Base-by-base conservation (phyloP, 1,139 yeast genomes). In the Kazachstania sp. region DNA sequence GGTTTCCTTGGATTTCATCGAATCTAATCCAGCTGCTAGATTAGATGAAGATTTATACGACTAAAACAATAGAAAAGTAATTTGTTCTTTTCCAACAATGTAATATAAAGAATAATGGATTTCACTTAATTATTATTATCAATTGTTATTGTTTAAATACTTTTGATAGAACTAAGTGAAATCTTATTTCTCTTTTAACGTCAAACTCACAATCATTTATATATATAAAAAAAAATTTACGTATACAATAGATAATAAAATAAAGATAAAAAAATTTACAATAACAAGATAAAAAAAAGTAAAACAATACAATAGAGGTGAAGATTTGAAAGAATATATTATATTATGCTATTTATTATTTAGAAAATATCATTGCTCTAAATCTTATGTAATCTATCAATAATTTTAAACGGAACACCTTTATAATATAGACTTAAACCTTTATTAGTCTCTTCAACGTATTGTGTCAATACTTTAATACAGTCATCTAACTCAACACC, bases 1-100 rank as follows among this genome's bases (percentile, higher is more conserved):
- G 72, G 97, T 88, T 44, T 79, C 87, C 54, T 75, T 90, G 57
- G 96, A 87, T 66, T 90, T 94, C 71, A 85, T 94, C 60, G 97
- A 92, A 72, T 82, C 81, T 51, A 94, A 92, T 66, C 96, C 98
- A 41, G 98, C 98, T 54, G 97, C 97, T 50, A 84, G 98, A 73
- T 77, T 94, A 64, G 98, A 92, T 58, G 86, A 81, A 68, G 79
- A 77, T 51, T 68, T 78, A 50, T 65, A 76, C 50, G 66, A 63
- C 45, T 60, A 43, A 45, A 15, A 32, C 4, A 32, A 32, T 6
- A n/a, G 7, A 32, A 5, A 32, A 15, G 11, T 15, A 32, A 32
- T 9, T 9, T 1, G 2, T n/a, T 7, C 6, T 35, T 11, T 23
- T 23, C 28, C 28, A 9, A 23, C 28, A 23, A 23, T 23, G 28